Conservation (phyloP, 1,284 basidiomycete species). For the Agaricales sp. region DNA sequence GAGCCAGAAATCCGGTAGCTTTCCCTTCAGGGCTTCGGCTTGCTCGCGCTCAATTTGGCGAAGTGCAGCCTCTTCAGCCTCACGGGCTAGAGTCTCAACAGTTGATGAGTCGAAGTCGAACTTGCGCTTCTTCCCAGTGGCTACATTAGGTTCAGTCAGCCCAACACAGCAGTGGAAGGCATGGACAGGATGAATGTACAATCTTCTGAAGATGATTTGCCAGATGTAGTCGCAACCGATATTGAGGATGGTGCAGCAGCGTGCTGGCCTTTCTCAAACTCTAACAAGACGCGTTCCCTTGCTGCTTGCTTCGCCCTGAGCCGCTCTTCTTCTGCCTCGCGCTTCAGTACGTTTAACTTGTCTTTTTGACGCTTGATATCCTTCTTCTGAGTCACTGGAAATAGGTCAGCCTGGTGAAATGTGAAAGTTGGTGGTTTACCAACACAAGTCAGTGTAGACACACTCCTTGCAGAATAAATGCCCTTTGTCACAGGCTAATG, state of each 20-base stretch:
- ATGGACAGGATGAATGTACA: conserved; percentile 18
- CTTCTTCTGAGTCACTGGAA: conserved; percentile 74
- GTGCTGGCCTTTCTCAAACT: conserved; percentile 80
- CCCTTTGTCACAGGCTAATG: conserved; percentile 73
- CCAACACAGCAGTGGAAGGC: conserved; percentile 2
- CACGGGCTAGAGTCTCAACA: conserved; percentile 60
- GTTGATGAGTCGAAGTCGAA: conserved; percentile 66
- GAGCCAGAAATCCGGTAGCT: conserved; percentile 93
- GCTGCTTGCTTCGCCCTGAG: conserved; percentile 58
- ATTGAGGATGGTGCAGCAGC: conserved; percentile 42
- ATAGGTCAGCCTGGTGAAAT: conserved; percentile 9
- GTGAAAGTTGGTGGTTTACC: conserved; percentile 16
- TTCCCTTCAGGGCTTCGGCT: conserved; percentile 71
- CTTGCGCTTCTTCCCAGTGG: conserved; percentile 58
- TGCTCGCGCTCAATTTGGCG: conserved; percentile 78
- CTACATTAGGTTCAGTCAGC: conserved; percentile 19
- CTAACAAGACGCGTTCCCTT: conserved; percentile 72
- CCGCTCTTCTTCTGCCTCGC: conserved; percentile 68
- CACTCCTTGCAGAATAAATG: conserved; percentile 92
- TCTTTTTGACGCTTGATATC: conserved; percentile 82
- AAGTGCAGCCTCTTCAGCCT: conserved; percentile 81
- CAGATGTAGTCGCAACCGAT: conserved; percentile 15
- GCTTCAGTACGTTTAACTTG: conserved; percentile 60
- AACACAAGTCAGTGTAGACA: conserved; percentile 66
- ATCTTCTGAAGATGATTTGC: conserved; percentile 21